These are phyloP conservation scores for Starmerella floris DNA, from an alignment of 805 yeast genomes.

Conservation along the genomic window DNA sequence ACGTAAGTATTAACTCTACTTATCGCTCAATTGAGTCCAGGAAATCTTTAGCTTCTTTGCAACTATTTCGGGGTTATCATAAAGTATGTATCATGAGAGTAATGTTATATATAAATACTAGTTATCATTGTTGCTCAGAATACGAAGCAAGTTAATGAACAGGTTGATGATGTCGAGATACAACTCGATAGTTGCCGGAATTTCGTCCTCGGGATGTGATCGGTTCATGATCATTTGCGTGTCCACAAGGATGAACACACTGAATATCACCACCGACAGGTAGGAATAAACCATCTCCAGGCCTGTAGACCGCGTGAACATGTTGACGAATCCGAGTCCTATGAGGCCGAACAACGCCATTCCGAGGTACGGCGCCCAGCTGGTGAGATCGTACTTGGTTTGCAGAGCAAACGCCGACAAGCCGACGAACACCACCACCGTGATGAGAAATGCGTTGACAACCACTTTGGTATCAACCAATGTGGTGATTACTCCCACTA, in stretches of 20 bases:
- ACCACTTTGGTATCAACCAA: conserved; percentile 50
- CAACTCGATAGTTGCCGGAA: conserved; percentile 63
- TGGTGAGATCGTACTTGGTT: conserved; percentile 58
- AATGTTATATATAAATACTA: too few relatives aligned
- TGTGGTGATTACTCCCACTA: conserved; percentile 54
- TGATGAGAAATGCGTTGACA: conserved; percentile 56
- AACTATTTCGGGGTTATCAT: too few relatives aligned
- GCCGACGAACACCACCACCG: conserved; percentile 59
- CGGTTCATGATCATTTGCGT: conserved; percentile 68
- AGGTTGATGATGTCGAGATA: conserved; percentile 74
- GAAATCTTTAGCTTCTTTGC: too few relatives aligned
- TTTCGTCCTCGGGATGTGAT: conserved; percentile 69
- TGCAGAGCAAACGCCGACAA: conserved; percentile 66
- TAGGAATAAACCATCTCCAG: conserved; percentile 55
- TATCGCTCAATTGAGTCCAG: too few relatives aligned
- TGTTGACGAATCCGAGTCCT: conserved; percentile 55
- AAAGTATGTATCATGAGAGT: too few relatives aligned
- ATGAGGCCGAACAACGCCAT: conserved; percentile 53
- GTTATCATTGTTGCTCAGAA: conserved; percentile 30
- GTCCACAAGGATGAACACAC: conserved; percentile 61
- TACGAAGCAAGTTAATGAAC: conserved; percentile 61
- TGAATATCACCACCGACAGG: conserved; percentile 61
- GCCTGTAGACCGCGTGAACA: conserved; percentile 51
- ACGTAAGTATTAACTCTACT: too few relatives aligned
- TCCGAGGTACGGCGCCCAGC: conserved; percentile 48